Evolutionary conservation across 495 filamentous ascomycete species (phyloP).

Genomic region (Penicillium coprophilum): DNA sequence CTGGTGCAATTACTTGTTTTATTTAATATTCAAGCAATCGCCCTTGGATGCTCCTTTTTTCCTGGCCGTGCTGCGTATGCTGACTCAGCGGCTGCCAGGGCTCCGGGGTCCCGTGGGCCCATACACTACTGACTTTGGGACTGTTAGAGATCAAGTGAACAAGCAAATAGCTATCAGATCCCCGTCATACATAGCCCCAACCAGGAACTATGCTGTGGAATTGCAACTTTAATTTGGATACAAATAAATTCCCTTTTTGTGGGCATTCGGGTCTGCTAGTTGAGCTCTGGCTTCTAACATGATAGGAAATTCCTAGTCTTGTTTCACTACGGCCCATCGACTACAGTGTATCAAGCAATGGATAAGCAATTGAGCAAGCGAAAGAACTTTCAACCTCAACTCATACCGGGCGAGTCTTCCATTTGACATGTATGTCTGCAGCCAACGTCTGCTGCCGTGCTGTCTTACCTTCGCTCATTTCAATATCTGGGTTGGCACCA

Average conservation of each 20-base stretch:
- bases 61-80: constrained; percentile 11
- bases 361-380: not conserved
- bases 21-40: constrained; percentile 12
- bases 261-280: too few relatives aligned
- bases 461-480: not conserved
- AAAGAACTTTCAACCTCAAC: not conserved
- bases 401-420: not conserved
- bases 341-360: not conserved
- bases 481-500: not conserved
- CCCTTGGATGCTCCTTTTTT: constrained; percentile 10
- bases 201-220: too few relatives aligned
- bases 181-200: too few relatives aligned
- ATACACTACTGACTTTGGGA: too few relatives aligned
- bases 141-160: too few relatives aligned
- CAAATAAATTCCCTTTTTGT: too few relatives aligned
- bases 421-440: not conserved
- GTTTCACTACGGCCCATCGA: not conserved
- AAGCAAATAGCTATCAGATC: too few relatives aligned
- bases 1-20: constrained; percentile 12
- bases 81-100: constrained; percentile 16
- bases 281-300: too few relatives aligned
- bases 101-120: too few relatives aligned
- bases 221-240: too few relatives aligned
- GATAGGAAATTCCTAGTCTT: not conserved
- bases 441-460: not conserved